These are phyloP conservation scores for Coniferiporia weirii DNA, from an alignment of 1,284 basidiomycete species.

Conservation along the genomic window DNA sequence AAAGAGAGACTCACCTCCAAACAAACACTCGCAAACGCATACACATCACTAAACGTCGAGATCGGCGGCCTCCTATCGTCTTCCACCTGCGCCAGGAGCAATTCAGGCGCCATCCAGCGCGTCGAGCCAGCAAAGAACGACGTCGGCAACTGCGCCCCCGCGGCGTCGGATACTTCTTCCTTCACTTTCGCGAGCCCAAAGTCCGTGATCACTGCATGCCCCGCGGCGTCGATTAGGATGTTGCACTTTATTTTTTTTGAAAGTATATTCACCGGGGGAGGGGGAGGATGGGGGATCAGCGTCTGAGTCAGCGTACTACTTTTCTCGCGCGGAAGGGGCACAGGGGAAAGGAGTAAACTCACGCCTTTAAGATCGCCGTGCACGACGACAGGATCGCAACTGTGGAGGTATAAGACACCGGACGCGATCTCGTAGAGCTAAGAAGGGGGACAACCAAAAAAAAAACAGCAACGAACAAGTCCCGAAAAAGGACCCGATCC, in stretches of 20 bases:
- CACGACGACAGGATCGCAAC: slow-evolving; percentile 44
- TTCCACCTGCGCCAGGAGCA: slow-evolving; percentile 44
- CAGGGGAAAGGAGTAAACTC: slow-evolving; percentile 15
- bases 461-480: background rate
- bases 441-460: background rate
- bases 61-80: slow-evolving; percentile 34
- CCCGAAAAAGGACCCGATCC: no score
- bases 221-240: slow-evolving; percentile 46
- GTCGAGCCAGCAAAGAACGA: slow-evolving; percentile 49
- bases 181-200: slow-evolving; percentile 54
- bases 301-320: background rate
- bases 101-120: slow-evolving; percentile 48
- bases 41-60: slow-evolving; percentile 50
- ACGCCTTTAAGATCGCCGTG: slow-evolving; percentile 58
- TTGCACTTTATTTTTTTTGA: slow-evolving; percentile 52
- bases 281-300: background rate
- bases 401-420: slow-evolving; percentile 48
- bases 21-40: slow-evolving; percentile 52
- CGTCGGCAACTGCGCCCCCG: slow-evolving; percentile 27
- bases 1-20: slow-evolving; percentile 38
- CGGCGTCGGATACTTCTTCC: slow-evolving; percentile 33
- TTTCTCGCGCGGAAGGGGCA: no score
- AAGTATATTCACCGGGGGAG: no score
- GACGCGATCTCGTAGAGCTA: slow-evolving; percentile 48
- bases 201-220: slow-evolving; percentile 49